A percentile compares a stretch with the other conserved stretches of the same genome.
These are phyloP conservation scores for Penicillium sp. DNA, from an alignment of 2,329 filamentous ascomycete genomes.

Conservation along the genomic window DNA sequence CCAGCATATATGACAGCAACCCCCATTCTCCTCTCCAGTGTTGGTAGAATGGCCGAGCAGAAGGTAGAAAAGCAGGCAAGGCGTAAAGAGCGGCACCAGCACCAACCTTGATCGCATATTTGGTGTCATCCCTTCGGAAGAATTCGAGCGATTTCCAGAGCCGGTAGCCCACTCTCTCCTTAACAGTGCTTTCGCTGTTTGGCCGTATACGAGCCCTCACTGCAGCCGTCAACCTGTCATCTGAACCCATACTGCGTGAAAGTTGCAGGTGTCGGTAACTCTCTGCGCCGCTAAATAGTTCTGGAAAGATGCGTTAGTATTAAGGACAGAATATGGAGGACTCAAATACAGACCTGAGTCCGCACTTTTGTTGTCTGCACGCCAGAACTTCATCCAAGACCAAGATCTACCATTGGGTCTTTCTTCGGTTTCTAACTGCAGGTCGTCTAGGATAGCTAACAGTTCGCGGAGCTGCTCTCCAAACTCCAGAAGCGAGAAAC, in stretches of 20 bases:
- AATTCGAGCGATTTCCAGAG: constrained; percentile 49
- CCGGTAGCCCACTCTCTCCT: constrained; percentile 41
- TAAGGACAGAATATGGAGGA: constrained; percentile 13
- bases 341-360: constrained; percentile 22
- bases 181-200: constrained; percentile 13
- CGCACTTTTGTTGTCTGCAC: constrained; percentile 19
- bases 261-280: background rate
- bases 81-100: constrained; percentile 87
- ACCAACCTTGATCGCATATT: constrained; percentile 90
- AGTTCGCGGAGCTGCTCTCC: constrained; percentile 86
- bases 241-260: constrained; percentile 9
- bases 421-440: constrained; percentile 69
- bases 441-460: constrained; percentile 78
- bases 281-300: background rate
- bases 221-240: constrained; percentile 8
- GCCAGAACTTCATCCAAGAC: constrained; percentile 87
- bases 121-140: constrained; percentile 65
- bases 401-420: constrained; percentile 66
- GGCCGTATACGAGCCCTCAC: constrained; percentile 3
- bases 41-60: constrained; percentile 76
- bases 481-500: constrained; percentile 86
- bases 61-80: constrained; percentile 79
- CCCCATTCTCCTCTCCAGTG: constrained; percentile 97
- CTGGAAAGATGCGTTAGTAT: background rate
- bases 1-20: constrained; percentile 93